Base-by-base conservation (phyloP, 2,329 filamentous ascomycete species). In the Graphiopsis chlorocephala region DNA sequence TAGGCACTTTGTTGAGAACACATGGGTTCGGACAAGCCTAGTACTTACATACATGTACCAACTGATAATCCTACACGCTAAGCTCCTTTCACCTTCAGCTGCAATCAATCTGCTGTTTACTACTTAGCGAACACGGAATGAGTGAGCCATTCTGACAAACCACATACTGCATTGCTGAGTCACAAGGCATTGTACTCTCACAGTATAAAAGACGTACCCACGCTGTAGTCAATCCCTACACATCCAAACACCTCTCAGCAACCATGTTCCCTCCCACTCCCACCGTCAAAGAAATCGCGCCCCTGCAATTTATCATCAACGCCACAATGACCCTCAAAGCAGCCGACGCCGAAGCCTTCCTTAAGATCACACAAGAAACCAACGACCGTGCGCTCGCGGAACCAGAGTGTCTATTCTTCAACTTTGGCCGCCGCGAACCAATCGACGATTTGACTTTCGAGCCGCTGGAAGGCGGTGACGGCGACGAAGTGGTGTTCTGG, bases 401-500 rank as follows among this genome's bases (percentile, higher is more conserved):
- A n/a, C 56, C 65, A 2, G 67, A 71, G 7, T 67, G 60, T 12
- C 17, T 67, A 1, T 69, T 65, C 31, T 68, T 68, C 47, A 62
- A 68, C 11, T 33, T 69, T 0, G 66, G 57, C 50, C 50, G 50
- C 26, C 50, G 50, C 8, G 50, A 53, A 6, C 50, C 50, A 2
- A 53, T 53, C 26, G 20, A 53, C 50, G 50, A 53, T 17, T 31
- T 53, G 50, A 53, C 50, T 1, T 53, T 53, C 25, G 50, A 53
- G 50, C 50, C 50, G 4, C 26, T 31, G 17, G 50, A 53, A 42
- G 50, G 50, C 7, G 60, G 35, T 29, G 48, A 31, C 14, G 50
- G 29, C 15, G 28, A 45, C 8, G 48, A 52, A 23, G 64, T 65
- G 23, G 67, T 48, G 26, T 58, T 68, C 45, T 65, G 59, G 11